These are phyloP conservation scores for Magnaporthiopsis rhizophila DNA, from an alignment of 2,329 filamentous ascomycete species.

Conservation along the genomic window DNA sequence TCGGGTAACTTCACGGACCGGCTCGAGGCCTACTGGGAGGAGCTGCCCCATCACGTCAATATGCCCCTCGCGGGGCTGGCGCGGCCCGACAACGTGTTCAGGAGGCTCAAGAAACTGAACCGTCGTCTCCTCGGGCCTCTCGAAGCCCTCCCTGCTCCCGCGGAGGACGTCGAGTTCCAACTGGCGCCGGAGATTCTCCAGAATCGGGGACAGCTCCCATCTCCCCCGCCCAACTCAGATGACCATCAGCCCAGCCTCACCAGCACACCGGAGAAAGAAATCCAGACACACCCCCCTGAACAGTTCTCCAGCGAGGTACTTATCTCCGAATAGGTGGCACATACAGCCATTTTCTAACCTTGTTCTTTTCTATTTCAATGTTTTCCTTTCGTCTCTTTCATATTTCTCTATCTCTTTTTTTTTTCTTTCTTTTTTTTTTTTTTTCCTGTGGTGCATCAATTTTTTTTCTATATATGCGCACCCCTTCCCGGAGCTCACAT, in stretches of 20 bases:
- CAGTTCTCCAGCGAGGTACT: neutral
- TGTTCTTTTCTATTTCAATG: neutral
- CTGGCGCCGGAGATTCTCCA: neutral
- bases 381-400: neutral
- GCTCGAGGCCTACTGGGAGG: constrained; percentile 6
- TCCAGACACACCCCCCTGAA: neutral
- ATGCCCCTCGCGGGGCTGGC: constrained; percentile 15
- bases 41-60: constrained; percentile 10
- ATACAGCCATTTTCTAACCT: neutral
- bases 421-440: neutral
- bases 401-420: too few species aligned
- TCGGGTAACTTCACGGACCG: constrained; percentile 4
- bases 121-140: neutral
- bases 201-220: neutral
- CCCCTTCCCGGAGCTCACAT: neutral
- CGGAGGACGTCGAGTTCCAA: neutral
- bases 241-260: neutral
- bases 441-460: neutral
- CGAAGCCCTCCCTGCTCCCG: neutral
- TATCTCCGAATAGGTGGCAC: neutral
- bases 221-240: neutral
- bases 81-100: neutral
- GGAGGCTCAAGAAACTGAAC: neutral
- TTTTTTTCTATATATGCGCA: neutral
- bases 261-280: neutral